A percentile compares a stretch with the other conserved stretches of the same genome.
phyloP scores from a whole-genome alignment of 331 rosid species.

The Dryas integrifolia region DNA sequence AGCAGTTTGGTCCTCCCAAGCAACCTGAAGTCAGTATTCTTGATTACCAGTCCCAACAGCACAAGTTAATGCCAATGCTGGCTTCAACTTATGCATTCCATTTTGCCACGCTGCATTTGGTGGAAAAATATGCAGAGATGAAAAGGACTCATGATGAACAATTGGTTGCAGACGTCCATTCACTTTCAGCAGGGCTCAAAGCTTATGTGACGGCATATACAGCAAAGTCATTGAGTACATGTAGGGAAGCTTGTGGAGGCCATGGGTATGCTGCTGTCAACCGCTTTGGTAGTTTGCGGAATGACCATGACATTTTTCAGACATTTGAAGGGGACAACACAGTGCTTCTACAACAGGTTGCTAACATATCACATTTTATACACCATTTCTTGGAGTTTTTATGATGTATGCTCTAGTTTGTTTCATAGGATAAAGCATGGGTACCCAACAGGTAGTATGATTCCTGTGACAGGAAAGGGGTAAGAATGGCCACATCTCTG shows the following conservation, averaged over 20 bases:
- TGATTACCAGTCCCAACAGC: slow-evolving; percentile 97
- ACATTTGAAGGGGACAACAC: slow-evolving; percentile 99
- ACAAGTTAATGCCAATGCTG: slow-evolving; percentile 98
- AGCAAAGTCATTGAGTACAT: slow-evolving; percentile 82
- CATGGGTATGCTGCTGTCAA: slow-evolving; percentile 98
- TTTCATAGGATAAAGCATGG: slow-evolving; percentile 8
- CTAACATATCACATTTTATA: slow-evolving; percentile 5
- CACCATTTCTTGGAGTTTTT: background rate
- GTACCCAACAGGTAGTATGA: background rate
- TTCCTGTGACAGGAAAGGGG: no score
- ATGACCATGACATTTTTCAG: slow-evolving; percentile 97
- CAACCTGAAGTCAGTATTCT: slow-evolving; percentile 86
- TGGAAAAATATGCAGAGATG: slow-evolving; percentile 81
- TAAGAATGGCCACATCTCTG: no score
- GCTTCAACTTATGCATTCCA: slow-evolving; percentile 93
- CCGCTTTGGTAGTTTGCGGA: slow-evolving; percentile 82
- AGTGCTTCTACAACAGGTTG: slow-evolving; percentile 95
- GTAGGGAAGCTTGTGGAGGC: slow-evolving; percentile 99
- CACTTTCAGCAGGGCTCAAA: slow-evolving; percentile 90
- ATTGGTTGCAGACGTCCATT: slow-evolving; percentile 80
- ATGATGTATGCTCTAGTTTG: background rate
- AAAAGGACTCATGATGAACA: slow-evolving; percentile 75
- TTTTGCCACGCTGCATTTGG: slow-evolving; percentile 59
- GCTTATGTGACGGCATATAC: slow-evolving; percentile 86
- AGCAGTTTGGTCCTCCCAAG: slow-evolving; percentile 95